phyloP scores from a whole-genome alignment of 495 filamentous ascomycete species.

The Aspergillus wentii region DNA sequence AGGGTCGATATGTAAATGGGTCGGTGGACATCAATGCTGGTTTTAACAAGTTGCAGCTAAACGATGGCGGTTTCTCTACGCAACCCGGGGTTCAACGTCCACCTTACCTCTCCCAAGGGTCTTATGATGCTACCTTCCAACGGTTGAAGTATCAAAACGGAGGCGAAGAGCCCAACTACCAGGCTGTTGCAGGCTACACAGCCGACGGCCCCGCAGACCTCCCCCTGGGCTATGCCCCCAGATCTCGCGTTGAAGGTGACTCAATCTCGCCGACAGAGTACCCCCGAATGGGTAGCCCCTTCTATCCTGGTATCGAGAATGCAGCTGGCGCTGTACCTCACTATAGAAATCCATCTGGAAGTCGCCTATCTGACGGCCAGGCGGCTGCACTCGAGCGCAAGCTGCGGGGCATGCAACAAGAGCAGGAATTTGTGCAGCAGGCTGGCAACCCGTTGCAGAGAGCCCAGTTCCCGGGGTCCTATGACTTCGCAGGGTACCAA shows the following conservation, averaged over 20 bases:
- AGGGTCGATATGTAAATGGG: conserved; percentile 23
- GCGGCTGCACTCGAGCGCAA: conserved; percentile 41
- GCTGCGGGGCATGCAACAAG: conserved; percentile 42
- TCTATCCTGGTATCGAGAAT: conserved; percentile 47
- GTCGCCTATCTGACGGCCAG: conserved; percentile 36
- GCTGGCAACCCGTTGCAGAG: conserved; percentile 33
- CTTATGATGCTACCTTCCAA: conserved; percentile 28
- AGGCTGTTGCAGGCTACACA: conserved; percentile 16
- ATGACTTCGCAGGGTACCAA: conserved; percentile 35
- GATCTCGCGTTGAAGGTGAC: conserved; percentile 25
- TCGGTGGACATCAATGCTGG: conserved; percentile 28
- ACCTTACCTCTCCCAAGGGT: conserved; percentile 22
- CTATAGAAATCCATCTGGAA: conserved; percentile 36
- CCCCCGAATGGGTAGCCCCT: conserved; percentile 53
- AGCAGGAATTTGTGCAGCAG: conserved; percentile 39
- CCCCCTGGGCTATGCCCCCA: conserved; percentile 23
- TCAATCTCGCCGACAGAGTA: conserved; percentile 52
- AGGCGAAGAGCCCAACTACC: conserved; percentile 25
- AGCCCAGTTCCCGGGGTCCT: conserved; percentile 31
- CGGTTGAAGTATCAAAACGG: conserved; percentile 25
- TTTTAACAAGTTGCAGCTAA: conserved; percentile 32
- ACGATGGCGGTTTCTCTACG: conserved; percentile 19
- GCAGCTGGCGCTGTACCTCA: conserved; percentile 39
- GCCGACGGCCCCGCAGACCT: conserved; percentile 26
- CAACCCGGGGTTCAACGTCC: conserved; percentile 23